These are phyloP conservation scores for Euryodendron excelsum DNA, from an alignment of 148 eudicot genomes.

Conservation along the genomic window DNA sequence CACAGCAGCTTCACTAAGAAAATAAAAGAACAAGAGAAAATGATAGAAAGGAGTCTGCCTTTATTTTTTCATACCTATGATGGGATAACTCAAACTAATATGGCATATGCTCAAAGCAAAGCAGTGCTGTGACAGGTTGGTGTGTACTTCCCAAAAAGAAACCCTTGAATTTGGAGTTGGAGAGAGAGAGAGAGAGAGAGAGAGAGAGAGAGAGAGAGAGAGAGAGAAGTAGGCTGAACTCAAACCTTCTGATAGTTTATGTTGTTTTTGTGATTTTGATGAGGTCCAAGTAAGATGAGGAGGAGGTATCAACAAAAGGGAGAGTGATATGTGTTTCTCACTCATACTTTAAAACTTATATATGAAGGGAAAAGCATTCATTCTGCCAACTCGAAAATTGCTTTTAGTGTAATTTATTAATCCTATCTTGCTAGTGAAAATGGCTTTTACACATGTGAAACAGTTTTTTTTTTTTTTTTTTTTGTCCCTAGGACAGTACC, in stretches of 20 bases:
- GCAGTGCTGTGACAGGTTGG: neutral
- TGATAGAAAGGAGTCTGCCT: neutral
- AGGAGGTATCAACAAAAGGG: neutral
- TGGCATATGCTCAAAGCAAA: neutral
- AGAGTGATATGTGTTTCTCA: neutral
- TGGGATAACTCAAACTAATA: neutral
- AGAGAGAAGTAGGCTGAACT: no score
- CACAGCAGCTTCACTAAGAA: neutral
- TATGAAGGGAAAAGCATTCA: neutral
- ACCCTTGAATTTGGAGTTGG: neutral
- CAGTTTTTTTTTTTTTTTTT: no score
- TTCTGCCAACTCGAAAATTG: neutral
- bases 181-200: no score
- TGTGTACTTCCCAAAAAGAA: neutral
- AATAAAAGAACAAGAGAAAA: neutral
- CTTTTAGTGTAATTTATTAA: neutral
- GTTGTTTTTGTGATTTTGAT: neutral
- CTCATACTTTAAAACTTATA: neutral
- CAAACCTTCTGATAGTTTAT: no score
- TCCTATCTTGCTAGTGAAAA: neutral
- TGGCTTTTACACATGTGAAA: no score
- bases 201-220: no score
- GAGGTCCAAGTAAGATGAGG: neutral
- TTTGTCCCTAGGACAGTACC: no score
- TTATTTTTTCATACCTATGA: neutral